These are phyloP conservation scores for Torrubiellomyces zombiae DNA, from an alignment of 2,329 filamentous ascomycete species.

Conservation along the genomic window DNA sequence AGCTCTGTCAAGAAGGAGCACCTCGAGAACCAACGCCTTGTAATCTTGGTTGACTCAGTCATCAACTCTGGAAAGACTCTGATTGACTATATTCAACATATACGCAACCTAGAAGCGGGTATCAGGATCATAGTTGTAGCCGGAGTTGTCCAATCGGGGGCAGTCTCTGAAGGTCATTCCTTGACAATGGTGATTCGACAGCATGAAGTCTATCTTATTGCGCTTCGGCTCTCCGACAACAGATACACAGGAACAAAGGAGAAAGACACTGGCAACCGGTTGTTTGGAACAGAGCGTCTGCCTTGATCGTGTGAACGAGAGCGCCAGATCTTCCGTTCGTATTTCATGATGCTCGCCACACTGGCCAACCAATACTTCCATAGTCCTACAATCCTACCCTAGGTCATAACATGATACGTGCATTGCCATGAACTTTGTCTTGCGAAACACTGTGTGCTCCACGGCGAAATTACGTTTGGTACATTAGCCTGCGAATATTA, in stretches of 20 bases:
- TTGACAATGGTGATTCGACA: constrained; percentile 8
- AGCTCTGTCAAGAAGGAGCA: constrained; percentile 25
- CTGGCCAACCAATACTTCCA: no score
- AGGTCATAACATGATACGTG: no score
- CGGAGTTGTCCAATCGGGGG: constrained; percentile 32
- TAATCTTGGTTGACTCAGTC: constrained; percentile 43
- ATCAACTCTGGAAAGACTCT: constrained; percentile 39
- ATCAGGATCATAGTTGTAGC: constrained; percentile 36
- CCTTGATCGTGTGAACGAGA: no score
- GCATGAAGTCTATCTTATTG: constrained; percentile 22
- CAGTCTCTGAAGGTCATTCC: constrained; percentile 5
- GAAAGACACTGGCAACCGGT: constrained; percentile 41
- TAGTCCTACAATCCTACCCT: no score
- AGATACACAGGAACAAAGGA: constrained; percentile 32
- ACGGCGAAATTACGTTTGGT: no score
- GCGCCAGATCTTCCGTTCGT: no score
- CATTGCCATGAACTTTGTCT: no score
- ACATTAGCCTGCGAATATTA: no score
- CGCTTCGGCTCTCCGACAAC: constrained; percentile 38
- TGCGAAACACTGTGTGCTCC: no score
- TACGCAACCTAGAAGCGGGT: constrained; percentile 21
- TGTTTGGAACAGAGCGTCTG: constrained; percentile 36
- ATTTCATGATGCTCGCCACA: no score
- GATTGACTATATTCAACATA: constrained; percentile 26
- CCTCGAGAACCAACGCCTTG: constrained; percentile 18